Percentiles rank a stretch among this genome's conserved stretches.
Evolutionary conservation across 148 eudicot species (phyloP).

Genomic region (Amaranthus hypochondriacus): DNA sequence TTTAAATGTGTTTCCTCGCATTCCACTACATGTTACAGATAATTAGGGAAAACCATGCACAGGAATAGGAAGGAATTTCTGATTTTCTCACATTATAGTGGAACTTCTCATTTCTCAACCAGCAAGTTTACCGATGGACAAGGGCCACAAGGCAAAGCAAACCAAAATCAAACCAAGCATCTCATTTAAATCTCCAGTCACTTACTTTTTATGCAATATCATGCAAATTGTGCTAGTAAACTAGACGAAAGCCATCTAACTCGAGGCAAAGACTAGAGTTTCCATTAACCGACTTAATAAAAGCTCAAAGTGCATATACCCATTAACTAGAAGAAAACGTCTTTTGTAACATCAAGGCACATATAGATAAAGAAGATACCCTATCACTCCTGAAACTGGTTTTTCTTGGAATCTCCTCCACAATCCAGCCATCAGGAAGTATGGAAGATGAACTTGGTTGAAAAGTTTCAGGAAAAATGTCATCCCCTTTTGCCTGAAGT

Average conservation of each 20-base stretch:
- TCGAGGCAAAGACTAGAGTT: background rate
- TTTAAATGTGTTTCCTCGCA: background rate
- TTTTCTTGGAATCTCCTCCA: slow-evolving; percentile 45
- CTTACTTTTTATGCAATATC: background rate
- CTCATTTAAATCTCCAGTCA: background rate
- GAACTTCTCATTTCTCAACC: background rate
- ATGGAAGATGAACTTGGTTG: slow-evolving; percentile 21
- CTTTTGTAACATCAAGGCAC: background rate
- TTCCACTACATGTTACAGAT: background rate
- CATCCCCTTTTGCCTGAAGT: slow-evolving; percentile 3
- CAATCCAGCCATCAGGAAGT: slow-evolving; percentile 62
- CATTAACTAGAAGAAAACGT: background rate
- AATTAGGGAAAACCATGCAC: background rate
- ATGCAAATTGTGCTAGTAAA: background rate
- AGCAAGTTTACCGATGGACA: background rate
- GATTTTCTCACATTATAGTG: background rate
- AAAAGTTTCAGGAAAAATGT: slow-evolving; percentile 17
- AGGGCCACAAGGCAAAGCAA: background rate
- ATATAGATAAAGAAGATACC: slow-evolving; percentile 30
- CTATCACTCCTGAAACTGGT: slow-evolving; percentile 44
- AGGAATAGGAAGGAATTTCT: background rate
- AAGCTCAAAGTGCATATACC: background rate
- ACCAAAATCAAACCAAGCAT: background rate
- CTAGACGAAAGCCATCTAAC: background rate
- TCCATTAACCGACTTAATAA: background rate